Conservation (phyloP, 306 rosid genomes). For the Trifolium subterraneum region DNA sequence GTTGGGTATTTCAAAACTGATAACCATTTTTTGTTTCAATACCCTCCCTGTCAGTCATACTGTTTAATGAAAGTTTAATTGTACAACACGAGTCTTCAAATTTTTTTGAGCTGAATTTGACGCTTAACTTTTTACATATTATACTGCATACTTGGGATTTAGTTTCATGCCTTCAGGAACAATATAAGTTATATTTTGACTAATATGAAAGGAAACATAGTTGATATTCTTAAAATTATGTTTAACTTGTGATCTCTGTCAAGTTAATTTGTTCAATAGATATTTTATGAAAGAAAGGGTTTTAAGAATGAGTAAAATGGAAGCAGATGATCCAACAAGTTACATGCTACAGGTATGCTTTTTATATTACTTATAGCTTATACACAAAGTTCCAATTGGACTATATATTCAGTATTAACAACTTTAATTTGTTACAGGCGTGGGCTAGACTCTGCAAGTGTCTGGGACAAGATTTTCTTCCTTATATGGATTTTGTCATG, state of each 20-base stretch:
- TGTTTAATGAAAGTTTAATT: constrained; percentile 19
- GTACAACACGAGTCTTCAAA: no score
- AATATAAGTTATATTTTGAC: constrained; percentile 1
- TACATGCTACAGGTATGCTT: constrained; percentile 87
- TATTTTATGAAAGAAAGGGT: no score
- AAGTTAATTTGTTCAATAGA: no score
- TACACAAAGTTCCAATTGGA: background rate
- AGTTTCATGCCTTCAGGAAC: background rate
- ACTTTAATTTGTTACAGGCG: constrained; percentile 60
- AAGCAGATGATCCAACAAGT: constrained; percentile 96
- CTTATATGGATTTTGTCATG: constrained; percentile 97
- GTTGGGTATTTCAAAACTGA: constrained; percentile 27
- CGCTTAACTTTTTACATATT: background rate
- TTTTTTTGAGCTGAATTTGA: no score
- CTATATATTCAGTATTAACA: constrained; percentile 29
- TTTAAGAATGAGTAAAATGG: no score
- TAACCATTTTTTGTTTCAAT: constrained; percentile 13
- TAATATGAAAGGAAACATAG: background rate
- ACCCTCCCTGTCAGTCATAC: background rate
- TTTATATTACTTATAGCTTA: constrained; percentile 16
- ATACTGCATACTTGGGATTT: constrained; percentile 1
- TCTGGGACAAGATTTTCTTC: constrained; percentile 98
- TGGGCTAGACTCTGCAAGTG: constrained; percentile 99
- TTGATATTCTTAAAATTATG: constrained; percentile 16
- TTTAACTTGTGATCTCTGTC: background rate